A percentile compares a stretch with the other conserved stretches of the same genome.
These are phyloP conservation scores for Calonectria crousiana DNA, from an alignment of 2,329 filamentous ascomycete species.

Conservation along the genomic window DNA sequence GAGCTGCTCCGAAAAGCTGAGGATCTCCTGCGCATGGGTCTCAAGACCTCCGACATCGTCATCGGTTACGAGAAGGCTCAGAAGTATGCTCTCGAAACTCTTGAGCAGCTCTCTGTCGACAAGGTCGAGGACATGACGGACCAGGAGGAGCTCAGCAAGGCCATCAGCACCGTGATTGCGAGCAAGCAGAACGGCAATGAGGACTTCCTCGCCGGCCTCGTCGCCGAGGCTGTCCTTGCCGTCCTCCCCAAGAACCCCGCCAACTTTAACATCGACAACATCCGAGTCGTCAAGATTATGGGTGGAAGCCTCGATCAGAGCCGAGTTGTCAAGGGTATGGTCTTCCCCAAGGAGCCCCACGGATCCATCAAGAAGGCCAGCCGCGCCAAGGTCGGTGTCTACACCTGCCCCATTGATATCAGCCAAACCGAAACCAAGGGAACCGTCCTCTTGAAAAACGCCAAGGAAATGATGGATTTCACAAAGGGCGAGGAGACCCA, in stretches of 20 bases:
- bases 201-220: conserved; percentile 86
- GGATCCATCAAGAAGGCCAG: conserved; percentile 89
- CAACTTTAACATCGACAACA: conserved; percentile 99
- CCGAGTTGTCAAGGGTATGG: conserved; percentile 96
- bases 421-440: conserved; percentile 99
- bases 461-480: conserved; percentile 98
- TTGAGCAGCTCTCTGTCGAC: conserved; percentile 92
- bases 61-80: conserved; percentile 96
- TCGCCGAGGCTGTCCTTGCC: conserved; percentile 86
- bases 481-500: conserved; percentile 96
- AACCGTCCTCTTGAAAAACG: conserved; percentile 95
- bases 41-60: conserved; percentile 98
- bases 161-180: conserved; percentile 92
- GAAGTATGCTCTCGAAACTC: conserved; percentile 83
- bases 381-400: conserved; percentile 97
- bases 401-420: conserved; percentile 94
- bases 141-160: conserved; percentile 89
- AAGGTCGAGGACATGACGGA: conserved; percentile 87
- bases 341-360: conserved; percentile 96
- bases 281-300: conserved; percentile 99
- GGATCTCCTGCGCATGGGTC: conserved; percentile 93
- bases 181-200: conserved; percentile 97
- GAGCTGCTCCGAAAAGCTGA: conserved; percentile 98
- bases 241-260: conserved; percentile 95
- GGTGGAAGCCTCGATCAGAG: conserved; percentile 95